Evolutionary conservation across 1,284 basidiomycete genomes (phyloP).

Genomic region (Ustilago bromivora): DNA sequence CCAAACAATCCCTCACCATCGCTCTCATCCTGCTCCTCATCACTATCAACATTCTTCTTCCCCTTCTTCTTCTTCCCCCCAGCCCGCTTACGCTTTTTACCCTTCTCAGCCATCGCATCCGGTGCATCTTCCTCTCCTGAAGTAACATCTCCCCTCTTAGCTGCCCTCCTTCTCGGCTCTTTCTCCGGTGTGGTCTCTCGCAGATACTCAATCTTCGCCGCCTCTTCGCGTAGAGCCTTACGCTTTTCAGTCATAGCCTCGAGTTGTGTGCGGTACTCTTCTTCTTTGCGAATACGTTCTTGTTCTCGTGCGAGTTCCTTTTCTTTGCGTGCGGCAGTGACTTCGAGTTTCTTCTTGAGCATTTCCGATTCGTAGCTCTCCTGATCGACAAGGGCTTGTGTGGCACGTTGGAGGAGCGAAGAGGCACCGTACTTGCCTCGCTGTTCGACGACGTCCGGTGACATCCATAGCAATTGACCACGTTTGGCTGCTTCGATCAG

Average conservation of each 20-base stretch:
- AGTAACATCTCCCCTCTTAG: slow-evolving; percentile 46
- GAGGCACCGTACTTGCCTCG: slow-evolving; percentile 64
- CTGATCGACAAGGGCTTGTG: slow-evolving; percentile 54
- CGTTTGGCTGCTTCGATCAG: slow-evolving; percentile 57
- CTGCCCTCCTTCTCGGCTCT: slow-evolving; percentile 34
- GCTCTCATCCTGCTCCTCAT: slow-evolving; percentile 33
- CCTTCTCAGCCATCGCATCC: slow-evolving; percentile 34
- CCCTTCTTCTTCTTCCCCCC: slow-evolving; percentile 41
- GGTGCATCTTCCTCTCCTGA: slow-evolving; percentile 52
- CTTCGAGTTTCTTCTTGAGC: slow-evolving; percentile 46
- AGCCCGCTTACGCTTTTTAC: slow-evolving; percentile 34
- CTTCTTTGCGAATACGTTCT: slow-evolving; percentile 56
- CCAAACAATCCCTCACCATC: slow-evolving; percentile 45
- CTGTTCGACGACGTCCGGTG: slow-evolving; percentile 66
- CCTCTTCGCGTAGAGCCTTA: slow-evolving; percentile 57
- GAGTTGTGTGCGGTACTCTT: slow-evolving; percentile 54
- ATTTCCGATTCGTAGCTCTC: slow-evolving; percentile 57
- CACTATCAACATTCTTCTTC: slow-evolving; percentile 44
- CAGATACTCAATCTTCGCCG: slow-evolving; percentile 61
- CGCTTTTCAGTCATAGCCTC: slow-evolving; percentile 63
- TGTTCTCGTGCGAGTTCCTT: slow-evolving; percentile 58
- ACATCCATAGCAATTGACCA: slow-evolving; percentile 60
- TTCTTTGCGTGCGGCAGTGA: slow-evolving; percentile 53
- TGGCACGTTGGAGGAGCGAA: slow-evolving; percentile 55
- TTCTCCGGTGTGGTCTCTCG: slow-evolving; percentile 53